Evolutionary conservation across 2,329 filamentous ascomycete genomes (phyloP).

Genomic region (Aspergillus intermedius): DNA sequence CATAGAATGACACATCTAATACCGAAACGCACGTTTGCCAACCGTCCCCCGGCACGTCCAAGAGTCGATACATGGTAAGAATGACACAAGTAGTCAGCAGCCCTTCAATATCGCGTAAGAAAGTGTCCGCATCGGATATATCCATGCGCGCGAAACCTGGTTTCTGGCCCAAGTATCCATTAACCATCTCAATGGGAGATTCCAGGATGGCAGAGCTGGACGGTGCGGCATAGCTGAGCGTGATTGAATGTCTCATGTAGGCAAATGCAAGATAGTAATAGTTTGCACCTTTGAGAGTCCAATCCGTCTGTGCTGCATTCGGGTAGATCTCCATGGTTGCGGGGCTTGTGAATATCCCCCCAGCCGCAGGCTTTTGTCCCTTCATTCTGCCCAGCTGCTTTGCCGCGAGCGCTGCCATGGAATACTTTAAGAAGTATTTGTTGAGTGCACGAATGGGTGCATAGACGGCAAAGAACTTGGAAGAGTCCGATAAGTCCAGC

Average conservation of each 20-base stretch:
- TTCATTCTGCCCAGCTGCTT: constrained; percentile 34
- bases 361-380: constrained; percentile 16
- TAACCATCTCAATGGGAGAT: constrained; percentile 24
- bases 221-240: constrained; percentile 21
- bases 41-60: constrained; percentile 54
- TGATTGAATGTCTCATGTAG: constrained; percentile 37
- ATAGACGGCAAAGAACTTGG: constrained; percentile 33
- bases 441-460: constrained; percentile 33
- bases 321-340: constrained; percentile 49
- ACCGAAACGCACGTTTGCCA: constrained; percentile 45
- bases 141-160: constrained; percentile 4
- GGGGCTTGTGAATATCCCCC: constrained; percentile 30
- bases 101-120: constrained; percentile 48
- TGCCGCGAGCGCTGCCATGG: constrained; percentile 34
- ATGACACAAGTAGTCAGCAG: constrained; percentile 56
- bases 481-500: constrained; percentile 35
- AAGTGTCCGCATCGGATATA: constrained; percentile 8
- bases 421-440: constrained; percentile 27
- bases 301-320: constrained; percentile 45
- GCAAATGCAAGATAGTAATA: constrained; percentile 56
- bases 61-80: constrained; percentile 56
- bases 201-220: constrained; percentile 26
- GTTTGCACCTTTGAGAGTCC: constrained; percentile 55
- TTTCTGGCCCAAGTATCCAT: constrained; percentile 18
- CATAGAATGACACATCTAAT: neutral